Base-by-base conservation (phyloP, 176 grass and related monocot genomes). In the Secale cereale region DNA sequence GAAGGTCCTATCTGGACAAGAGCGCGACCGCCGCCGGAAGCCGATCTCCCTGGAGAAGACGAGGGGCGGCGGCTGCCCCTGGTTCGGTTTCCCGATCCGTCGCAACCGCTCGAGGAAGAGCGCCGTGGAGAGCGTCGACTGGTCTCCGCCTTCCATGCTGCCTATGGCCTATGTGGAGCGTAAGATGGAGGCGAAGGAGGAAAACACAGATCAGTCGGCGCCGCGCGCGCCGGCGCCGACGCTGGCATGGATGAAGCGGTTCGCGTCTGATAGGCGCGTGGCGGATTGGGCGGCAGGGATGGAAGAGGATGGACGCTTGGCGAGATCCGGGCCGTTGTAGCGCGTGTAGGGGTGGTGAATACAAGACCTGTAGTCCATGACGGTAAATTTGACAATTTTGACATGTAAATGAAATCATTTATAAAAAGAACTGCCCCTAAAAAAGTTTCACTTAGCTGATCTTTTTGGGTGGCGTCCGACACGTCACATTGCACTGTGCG, bases 1-100 rank as follows among this genome's bases (percentile, higher is more conserved):
- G 25, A 99, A 96, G 86, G 91, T 99, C 11, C 85, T 94, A 60
- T 90, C 93, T 10, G 91, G 88, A 54, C 65, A 82, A 29, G 78
- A 88, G 40, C 71, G 57, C 27, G 74, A 82, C 2, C 29, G 69
- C 9, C 65, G 82, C 20, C 59, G 30, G 35, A 5, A 50, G 46
- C 46, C 7, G 46, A 50, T 50, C 46, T 0, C 89, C 7, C 64
- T 25, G 66, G 23, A 25, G 76, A 32, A 63, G 13, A 19, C 19
- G n/a, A 35, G 5, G 45, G 19, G 76, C 33, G 86, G 93, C 11
- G 96, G 93, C 84, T 92, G 93, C 81, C 23, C 80, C 7, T 81
- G 83, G 27, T 4, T 94, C 10, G 83, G 74, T 32, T 77, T 75
- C 75, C 27, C 87, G 57, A 84, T 96, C 23, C 85, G 86, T 7